Evolutionary conservation across 768 basidiomycete genomes (phyloP), one percentile per base, ranked within the genome.

Genomic region (Suillus weaverae): DNA sequence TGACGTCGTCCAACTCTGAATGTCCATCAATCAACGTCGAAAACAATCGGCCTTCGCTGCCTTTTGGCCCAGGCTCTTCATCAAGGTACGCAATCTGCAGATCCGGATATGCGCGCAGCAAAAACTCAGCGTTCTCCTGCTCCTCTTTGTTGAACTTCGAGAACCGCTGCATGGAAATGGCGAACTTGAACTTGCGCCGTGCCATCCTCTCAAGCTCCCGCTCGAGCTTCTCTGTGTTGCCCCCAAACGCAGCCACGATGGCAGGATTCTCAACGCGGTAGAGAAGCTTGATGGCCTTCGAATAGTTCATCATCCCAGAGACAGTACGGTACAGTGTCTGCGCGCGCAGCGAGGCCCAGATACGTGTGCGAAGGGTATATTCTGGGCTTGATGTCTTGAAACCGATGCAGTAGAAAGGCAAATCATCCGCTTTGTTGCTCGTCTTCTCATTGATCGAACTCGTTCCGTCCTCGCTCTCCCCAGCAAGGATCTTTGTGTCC

Each of bases 241-340:
- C 96, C 46, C 93, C 95, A 78, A 98, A 97, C 66, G 87, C 86
- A 74, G 98, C 95, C 2, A 99, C 97, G 63, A 98, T 91, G 76
- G 95, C 94, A 9, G 97, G 97, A 78, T 98, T 99, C 80, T 99
- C 97, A 67, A 99, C 97, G 41, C 97, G 93, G 77, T 99, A 99
- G 22, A 99, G 86, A 43, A 99, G 85, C 78, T 99, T 99, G 89
- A 99, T 97, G 32, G 97, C 97, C 80, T 99, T 99, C 72, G 95
- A 92, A 80, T 99, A 99, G 81, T 99, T 99, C 97, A 99, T 99
- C 94, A 99, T 98, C 67, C 97, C 97, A 5, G 97, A 99, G 22
- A 99, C 95, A 13, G 97, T 99, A 67, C 97, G 90, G 78, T 99
- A 99, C 38, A 99, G 86, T 0, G 97, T 99, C 79, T 99, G 97